Evolutionary conservation across 495 filamentous ascomycete genomes (phyloP), one percentile per base, ranked within the genome.

Genomic region (Thozetella sp.): DNA sequence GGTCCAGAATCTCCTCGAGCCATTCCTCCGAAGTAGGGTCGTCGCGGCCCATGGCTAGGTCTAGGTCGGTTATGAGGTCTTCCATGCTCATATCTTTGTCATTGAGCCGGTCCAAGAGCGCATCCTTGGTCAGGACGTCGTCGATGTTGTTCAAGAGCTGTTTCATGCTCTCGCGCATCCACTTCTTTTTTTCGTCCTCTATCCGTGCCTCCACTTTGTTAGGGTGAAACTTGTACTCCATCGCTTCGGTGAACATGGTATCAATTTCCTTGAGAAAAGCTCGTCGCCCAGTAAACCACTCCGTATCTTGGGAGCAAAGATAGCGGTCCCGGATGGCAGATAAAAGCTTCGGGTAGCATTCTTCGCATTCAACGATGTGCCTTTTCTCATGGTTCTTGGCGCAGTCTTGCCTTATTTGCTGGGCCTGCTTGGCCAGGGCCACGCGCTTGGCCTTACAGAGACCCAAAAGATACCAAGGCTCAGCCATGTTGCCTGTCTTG

Each of bases 241-340:
- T 67, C 46, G 74, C 76, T 20, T 71, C 71, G 19, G 69, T 63
- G 52, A 80, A 68, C 52, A 80, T 62, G 11, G 61, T 56, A 57
- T 76, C 72, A 13, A 81, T 66, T 45, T 76, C 76, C 13, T 66
- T 61, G 48, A 80, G 67, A 57, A 80, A 79, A 1, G 63, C 58
- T 26, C 67, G 67, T 6, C 73, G 67, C 13, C 68, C 65, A 9
- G 74, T 67, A 58, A 78, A 80, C 79, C 79, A 80, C 63, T 81
- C 79, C 3, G 27, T 53, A 25, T 56, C 60, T 13, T 48, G 59
- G 64, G 22, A 60, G 55, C 22, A 62, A 67, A 73, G 60, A 54
- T 75, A 79, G 57, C 71, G 69, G 27, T 70, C 60, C 19, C 70
- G 60, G 57, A 77, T 56, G 27, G 70, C 66, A 27, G 75, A 69